phyloP scores from a whole-genome alignment of 345 rosid species.

The Populus alba region DNA sequence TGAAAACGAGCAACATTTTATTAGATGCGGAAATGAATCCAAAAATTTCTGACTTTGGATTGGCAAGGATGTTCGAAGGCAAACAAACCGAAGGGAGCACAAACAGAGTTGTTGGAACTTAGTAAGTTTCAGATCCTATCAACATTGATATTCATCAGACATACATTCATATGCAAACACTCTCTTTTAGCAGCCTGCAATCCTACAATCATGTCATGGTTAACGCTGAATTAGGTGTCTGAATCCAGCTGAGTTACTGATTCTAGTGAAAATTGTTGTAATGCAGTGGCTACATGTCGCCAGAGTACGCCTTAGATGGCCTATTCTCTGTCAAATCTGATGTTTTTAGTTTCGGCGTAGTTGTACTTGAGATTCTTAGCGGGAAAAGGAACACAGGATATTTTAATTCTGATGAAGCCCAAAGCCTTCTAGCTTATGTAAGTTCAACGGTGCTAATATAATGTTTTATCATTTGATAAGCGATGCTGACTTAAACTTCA shows the following conservation, averaged over 20 bases:
- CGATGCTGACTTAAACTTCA: not conserved
- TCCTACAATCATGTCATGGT: too few relatives aligned
- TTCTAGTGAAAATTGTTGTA: not conserved
- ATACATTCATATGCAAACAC: too few relatives aligned
- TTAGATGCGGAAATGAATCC: not conserved
- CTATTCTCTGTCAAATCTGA: not conserved
- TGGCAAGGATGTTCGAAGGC: slow-evolving; percentile 2
- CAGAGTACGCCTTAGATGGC: not conserved
- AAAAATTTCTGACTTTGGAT: not conserved
- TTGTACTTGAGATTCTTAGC: not conserved
- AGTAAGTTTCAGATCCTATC: not conserved
- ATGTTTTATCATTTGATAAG: not conserved
- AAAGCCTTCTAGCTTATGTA: not conserved
- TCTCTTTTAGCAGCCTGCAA: too few relatives aligned
- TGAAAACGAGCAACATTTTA: not conserved
- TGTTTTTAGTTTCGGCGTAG: not conserved
- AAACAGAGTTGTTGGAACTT: not conserved
- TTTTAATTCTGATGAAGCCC: not conserved
- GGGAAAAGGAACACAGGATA: not conserved
- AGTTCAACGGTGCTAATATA: not conserved
- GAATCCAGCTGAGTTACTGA: not conserved
- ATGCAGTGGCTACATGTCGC: not conserved
- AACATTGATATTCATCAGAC: not conserved
- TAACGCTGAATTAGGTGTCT: not conserved
- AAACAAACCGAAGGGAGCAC: not conserved